Evolutionary conservation across 2,329 filamentous ascomycete genomes (phyloP), one percentile per base, ranked within the genome.

Genomic region (Colletotrichum trifolii): DNA sequence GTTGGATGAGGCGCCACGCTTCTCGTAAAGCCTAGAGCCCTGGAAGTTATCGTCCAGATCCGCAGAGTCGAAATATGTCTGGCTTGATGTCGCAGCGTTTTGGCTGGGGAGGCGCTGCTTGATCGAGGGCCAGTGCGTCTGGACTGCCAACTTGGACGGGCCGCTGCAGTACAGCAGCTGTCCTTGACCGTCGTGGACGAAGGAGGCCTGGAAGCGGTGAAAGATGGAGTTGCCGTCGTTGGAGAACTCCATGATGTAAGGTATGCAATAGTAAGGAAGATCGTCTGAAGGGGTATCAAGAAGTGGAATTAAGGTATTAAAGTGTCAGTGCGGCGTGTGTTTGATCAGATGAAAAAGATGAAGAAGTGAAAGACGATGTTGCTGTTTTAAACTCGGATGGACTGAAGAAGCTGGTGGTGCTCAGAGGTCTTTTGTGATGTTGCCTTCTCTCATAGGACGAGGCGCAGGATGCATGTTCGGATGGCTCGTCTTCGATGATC

Each of bases 161-260:
- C 54, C 54, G 46, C 43, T 61, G 50, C 54, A 55, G 42, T 56
- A 53, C 42, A 53, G 35, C 35, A 67, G 61, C 13, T 66, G 40
- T n/a, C 61, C 61, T n/a, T 65, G 55, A 12, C 46, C 55, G 49
- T 62, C 58, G 36, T 66, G 63, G 42, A 57, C 47, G 39, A 66
- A 67, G 57, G 53, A 57, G 45, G 56, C 56, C 38, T 60, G 62
- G 34, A 67, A 67, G 25, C 63, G 66, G 48, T 67, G 66, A 13
- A 67, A 67, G 11, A 66, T 36, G 6, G 66, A 67, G 17, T 43
- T 63, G 13, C 66, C 66, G 42, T 58, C 46, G 46, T 67, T 67
- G 8, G 66, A 67, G 42, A 67, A 60, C 8, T 67, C 66, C 66
- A 67, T 67, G 35, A 35, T 56, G 25, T 25, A 25, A 4, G 25